phyloP scores from a whole-genome alignment of 768 basidiomycete species.

The Tricholoma sp. region DNA sequence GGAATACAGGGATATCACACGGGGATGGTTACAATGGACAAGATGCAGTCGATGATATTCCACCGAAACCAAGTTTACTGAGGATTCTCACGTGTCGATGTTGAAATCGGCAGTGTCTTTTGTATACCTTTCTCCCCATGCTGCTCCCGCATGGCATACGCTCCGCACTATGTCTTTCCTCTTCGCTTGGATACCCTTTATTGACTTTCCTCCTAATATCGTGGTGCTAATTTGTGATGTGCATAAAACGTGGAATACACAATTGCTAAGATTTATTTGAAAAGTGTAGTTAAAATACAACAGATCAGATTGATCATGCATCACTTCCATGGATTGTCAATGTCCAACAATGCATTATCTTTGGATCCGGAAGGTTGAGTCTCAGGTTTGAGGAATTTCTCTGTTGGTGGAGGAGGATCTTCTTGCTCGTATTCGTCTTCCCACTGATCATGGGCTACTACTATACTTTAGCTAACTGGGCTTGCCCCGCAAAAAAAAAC shows the following conservation, averaged over 20 bases:
- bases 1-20: constrained; percentile 62
- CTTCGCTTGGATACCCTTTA: constrained; percentile 29
- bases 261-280: background rate
- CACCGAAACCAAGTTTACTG: constrained; percentile 52
- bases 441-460: constrained; percentile 9
- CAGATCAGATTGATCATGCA: background rate
- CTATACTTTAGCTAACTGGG: background rate
- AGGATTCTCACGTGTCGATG: constrained; percentile 78
- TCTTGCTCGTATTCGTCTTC: constrained; percentile 22
- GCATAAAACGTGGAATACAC: constrained; percentile 1
- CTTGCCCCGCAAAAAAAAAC: background rate
- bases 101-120: constrained; percentile 34
- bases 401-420: background rate
- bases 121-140: constrained; percentile 16
- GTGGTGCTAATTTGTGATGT: constrained; percentile 2
- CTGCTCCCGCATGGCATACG: constrained; percentile 19
- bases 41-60: constrained; percentile 42
- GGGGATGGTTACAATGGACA: constrained; percentile 56
- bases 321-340: constrained; percentile 2
- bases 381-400: background rate
- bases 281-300: background rate
- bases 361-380: background rate
- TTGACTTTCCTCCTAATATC: constrained; percentile 16
- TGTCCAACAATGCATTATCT: background rate
- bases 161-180: constrained; percentile 21